Percentiles rank a stretch among this genome's conserved stretches.
phyloP scores from a whole-genome alignment of 208 protist species.

The Trypanosoma boissoni region DNA sequence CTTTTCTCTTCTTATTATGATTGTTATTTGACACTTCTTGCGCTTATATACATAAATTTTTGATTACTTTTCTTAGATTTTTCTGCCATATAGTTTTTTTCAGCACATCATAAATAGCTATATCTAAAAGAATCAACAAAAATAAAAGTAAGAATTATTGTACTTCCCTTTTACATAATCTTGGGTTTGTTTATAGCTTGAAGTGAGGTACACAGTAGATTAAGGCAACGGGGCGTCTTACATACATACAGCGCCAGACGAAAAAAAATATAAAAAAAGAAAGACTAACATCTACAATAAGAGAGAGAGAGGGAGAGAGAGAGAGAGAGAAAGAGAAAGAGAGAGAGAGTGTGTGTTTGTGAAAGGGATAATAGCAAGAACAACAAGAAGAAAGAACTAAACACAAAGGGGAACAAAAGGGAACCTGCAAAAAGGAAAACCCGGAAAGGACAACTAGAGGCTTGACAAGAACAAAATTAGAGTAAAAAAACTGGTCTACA shows the following conservation, averaged over 20 bases:
- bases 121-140: slow-evolving; percentile 19
- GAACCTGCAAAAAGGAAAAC: slow-evolving; percentile 5
- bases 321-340: slow-evolving; percentile 10
- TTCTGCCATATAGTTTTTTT: not conserved
- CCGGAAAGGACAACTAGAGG: not conserved
- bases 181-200: slow-evolving; percentile 9
- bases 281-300: slow-evolving; percentile 2
- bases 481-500: no score
- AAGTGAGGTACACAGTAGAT: not conserved
- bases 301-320: not conserved
- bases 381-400: not conserved
- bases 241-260: not conserved
- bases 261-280: slow-evolving; percentile 3
- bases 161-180: not conserved
- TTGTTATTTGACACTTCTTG: not conserved
- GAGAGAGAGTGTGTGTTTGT: slow-evolving; percentile 14
- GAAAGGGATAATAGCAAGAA: not conserved
- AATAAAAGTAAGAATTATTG: slow-evolving; percentile 7
- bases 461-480: no score
- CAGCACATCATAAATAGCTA: not conserved
- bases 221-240: not conserved
- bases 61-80: not conserved
- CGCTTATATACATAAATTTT: slow-evolving; percentile 4
- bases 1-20: slow-evolving; percentile 1
- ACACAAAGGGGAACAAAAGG: no score